Conservation (phyloP, 2,329 filamentous ascomycete genomes). For the Sphaerulina populicola region DNA sequence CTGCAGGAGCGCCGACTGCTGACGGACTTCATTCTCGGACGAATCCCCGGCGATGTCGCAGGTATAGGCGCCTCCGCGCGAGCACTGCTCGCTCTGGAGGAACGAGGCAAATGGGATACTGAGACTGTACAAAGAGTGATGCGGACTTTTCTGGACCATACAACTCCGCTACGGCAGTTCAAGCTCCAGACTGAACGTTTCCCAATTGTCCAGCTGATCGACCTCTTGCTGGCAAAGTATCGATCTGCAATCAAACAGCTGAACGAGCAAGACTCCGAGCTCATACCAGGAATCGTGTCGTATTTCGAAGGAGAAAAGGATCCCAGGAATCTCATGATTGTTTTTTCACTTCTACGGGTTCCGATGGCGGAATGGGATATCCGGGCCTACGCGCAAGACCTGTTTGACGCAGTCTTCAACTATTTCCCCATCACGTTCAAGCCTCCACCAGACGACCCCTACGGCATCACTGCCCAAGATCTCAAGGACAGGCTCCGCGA, state of each 20-base stretch:
- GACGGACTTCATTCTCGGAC: slow-evolving; percentile 56
- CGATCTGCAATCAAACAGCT: slow-evolving; percentile 49
- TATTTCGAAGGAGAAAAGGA: slow-evolving; percentile 63
- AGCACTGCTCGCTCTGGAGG: slow-evolving; percentile 52
- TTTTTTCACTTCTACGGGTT: slow-evolving; percentile 59
- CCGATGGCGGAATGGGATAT: slow-evolving; percentile 62
- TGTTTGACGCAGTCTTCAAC: slow-evolving; percentile 63
- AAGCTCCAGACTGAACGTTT: slow-evolving; percentile 55
- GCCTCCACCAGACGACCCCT: slow-evolving; percentile 60
- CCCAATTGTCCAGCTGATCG: slow-evolving; percentile 53
- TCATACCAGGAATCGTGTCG: slow-evolving; percentile 53
- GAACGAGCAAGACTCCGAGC: slow-evolving; percentile 46
- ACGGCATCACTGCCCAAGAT: slow-evolving; percentile 60
- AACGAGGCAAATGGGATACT: slow-evolving; percentile 52
- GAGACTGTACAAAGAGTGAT: slow-evolving; percentile 48
- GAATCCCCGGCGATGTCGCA: slow-evolving; percentile 50
- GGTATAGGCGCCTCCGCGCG: slow-evolving; percentile 51
- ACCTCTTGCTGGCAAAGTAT: slow-evolving; percentile 55
- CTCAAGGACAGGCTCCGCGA: slow-evolving; percentile 56
- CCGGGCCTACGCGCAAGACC: slow-evolving; percentile 49
- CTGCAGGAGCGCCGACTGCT: slow-evolving; percentile 54
- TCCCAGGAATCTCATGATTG: slow-evolving; percentile 60
- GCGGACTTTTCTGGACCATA: slow-evolving; percentile 44
- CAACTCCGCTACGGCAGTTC: slow-evolving; percentile 52
- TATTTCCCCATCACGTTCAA: slow-evolving; percentile 66